Evolutionary conservation across 2,329 filamentous ascomycete genomes (phyloP).

Genomic region (Curvularia lunata): DNA sequence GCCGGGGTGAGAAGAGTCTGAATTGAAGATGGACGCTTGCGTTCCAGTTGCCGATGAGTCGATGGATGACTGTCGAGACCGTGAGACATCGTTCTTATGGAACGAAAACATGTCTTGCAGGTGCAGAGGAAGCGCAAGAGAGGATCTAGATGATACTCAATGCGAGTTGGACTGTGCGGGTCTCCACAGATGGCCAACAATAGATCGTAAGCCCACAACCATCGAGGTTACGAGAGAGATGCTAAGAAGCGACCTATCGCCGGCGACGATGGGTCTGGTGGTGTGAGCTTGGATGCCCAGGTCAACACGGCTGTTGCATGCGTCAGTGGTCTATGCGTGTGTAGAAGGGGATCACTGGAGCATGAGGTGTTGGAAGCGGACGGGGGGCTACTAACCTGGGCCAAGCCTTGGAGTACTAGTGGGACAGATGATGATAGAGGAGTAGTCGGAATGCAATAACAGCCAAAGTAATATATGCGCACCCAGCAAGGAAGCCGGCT

Average conservation of each 20-base stretch:
- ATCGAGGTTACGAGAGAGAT: slow-evolving; percentile 32
- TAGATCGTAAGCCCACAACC: slow-evolving; percentile 30
- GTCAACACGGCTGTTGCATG: slow-evolving; percentile 8
- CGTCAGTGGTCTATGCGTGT: slow-evolving; percentile 15
- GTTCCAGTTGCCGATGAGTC: slow-evolving; percentile 37
- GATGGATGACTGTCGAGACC: slow-evolving; percentile 44
- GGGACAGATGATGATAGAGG: slow-evolving; percentile 18
- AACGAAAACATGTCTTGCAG: slow-evolving; percentile 45
- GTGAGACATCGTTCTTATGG: slow-evolving; percentile 43
- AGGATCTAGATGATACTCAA: slow-evolving; percentile 26
- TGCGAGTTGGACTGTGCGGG: slow-evolving; percentile 30
- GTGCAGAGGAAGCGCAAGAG: slow-evolving; percentile 16
- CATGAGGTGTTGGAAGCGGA: slow-evolving; percentile 17
- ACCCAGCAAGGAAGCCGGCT: slow-evolving; percentile 39
- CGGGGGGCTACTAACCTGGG: slow-evolving; percentile 15
- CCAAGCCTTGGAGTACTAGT: slow-evolving; percentile 7
- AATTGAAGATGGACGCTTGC: slow-evolving; percentile 28
- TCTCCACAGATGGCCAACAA: slow-evolving; percentile 37
- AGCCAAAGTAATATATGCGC: slow-evolving; percentile 40
- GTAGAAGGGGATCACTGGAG: slow-evolving; percentile 25
- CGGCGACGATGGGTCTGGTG: slow-evolving; percentile 33
- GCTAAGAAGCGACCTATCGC: slow-evolving; percentile 34
- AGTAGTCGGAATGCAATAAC: slow-evolving; percentile 33
- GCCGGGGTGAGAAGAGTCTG: slow-evolving; percentile 36
- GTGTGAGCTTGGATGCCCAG: slow-evolving; percentile 14